These are phyloP conservation scores for Diaporthe sp. DNA, from an alignment of 2,329 filamentous ascomycete genomes.

Conservation along the genomic window DNA sequence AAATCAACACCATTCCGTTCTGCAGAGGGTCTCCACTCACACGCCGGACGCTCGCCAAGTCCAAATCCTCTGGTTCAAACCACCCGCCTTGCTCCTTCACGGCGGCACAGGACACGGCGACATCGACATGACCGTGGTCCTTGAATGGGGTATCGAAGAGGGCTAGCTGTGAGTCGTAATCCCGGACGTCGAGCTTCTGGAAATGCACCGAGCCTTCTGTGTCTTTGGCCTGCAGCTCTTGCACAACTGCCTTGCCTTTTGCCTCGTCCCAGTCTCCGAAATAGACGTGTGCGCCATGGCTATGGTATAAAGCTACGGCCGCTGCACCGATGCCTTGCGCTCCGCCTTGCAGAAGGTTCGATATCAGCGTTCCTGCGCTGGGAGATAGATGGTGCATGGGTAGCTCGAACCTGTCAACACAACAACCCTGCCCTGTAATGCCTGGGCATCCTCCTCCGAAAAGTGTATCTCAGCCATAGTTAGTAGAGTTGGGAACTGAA, in stretches of 20 bases:
- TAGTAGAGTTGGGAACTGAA: background rate
- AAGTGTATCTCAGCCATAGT: conserved; percentile 41
- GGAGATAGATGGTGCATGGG: background rate
- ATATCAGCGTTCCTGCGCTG: background rate
- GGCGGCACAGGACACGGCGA: conserved; percentile 62
- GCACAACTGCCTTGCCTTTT: conserved; percentile 42
- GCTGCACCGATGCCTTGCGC: conserved; percentile 48
- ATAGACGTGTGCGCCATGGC: conserved; percentile 45
- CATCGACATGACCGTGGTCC: conserved; percentile 61
- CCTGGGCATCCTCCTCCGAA: conserved; percentile 35
- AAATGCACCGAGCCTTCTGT: conserved; percentile 50
- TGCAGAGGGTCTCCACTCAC: conserved; percentile 45
- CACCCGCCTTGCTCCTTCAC: conserved; percentile 57
- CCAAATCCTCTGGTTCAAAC: conserved; percentile 58
- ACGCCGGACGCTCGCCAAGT: conserved; percentile 57
- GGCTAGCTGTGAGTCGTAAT: conserved; percentile 59
- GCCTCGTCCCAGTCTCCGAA: conserved; percentile 47
- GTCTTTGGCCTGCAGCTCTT: conserved; percentile 32
- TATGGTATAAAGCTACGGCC: conserved; percentile 43
- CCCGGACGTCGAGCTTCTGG: conserved; percentile 58
- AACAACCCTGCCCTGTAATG: conserved; percentile 42
- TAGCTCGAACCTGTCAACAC: conserved; percentile 41
- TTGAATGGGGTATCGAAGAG: conserved; percentile 61
- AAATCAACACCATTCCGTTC: background rate
- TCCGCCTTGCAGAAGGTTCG: conserved; percentile 39